Evolutionary conservation across 1,139 yeast species (phyloP).

Genomic region (Hansenula sp.): DNA sequence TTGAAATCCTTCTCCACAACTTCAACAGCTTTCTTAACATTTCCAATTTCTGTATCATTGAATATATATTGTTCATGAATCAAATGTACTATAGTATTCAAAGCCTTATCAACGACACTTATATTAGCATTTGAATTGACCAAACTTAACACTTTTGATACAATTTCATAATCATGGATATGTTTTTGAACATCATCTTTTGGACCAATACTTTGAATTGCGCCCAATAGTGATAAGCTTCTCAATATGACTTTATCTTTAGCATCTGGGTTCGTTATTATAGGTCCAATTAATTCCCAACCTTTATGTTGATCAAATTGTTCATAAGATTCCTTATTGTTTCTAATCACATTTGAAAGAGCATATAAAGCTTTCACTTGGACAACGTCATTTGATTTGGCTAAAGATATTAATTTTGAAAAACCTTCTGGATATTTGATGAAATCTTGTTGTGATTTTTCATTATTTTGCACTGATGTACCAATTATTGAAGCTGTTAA

Average conservation of each 20-base stretch:
- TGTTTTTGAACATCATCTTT: slow-evolving; percentile 32
- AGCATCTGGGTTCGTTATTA: slow-evolving; percentile 18
- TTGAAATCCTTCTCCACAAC: slow-evolving; percentile 37
- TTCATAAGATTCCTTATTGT: slow-evolving; percentile 53
- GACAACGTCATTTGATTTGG: slow-evolving; percentile 29
- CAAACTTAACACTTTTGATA: slow-evolving; percentile 35
- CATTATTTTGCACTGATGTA: slow-evolving; percentile 90
- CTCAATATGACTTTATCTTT: slow-evolving; percentile 45
- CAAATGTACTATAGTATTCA: slow-evolving; percentile 50
- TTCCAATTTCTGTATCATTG: slow-evolving; percentile 39
- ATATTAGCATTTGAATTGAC: slow-evolving; percentile 39
- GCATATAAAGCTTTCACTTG: slow-evolving; percentile 73
- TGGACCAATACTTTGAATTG: slow-evolving; percentile 52
- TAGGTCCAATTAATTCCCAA: slow-evolving; percentile 45
- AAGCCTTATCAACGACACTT: slow-evolving; percentile 57
- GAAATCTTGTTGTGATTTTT: slow-evolving; percentile 65
- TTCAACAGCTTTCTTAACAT: slow-evolving; percentile 38
- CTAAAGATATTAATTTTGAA: slow-evolving; percentile 39
- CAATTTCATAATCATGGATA: slow-evolving; percentile 40
- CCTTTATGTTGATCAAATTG: slow-evolving; percentile 58
- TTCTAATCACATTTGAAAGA: slow-evolving; percentile 69
- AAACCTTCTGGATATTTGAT: slow-evolving; percentile 48
- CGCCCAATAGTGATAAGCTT: slow-evolving; percentile 51
- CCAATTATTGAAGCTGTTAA: slow-evolving; percentile 76
- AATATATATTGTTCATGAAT: slow-evolving; percentile 44